A percentile compares a stretch with the other conserved stretches of the same genome.
phyloP scores from a whole-genome alignment of 805 yeast species.

The Saturnispora galanensis region DNA sequence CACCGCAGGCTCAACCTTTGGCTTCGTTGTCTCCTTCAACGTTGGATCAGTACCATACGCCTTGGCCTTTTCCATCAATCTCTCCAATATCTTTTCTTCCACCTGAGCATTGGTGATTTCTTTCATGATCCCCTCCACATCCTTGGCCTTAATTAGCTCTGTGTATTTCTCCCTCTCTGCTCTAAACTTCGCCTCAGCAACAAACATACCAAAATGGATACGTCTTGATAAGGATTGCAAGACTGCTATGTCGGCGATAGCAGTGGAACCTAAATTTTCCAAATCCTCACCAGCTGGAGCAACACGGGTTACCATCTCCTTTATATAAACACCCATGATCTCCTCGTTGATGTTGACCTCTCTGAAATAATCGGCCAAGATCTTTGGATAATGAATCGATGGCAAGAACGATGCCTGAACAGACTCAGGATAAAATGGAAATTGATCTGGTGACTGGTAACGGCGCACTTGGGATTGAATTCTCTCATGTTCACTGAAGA shows the following conservation, averaged over 20 bases:
- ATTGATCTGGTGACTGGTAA: constrained; percentile 90
- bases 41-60: constrained; percentile 87
- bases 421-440: constrained; percentile 72
- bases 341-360: constrained; percentile 68
- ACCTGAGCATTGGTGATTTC: constrained; percentile 84
- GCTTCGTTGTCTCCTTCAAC: constrained; percentile 54
- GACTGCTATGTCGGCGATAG: constrained; percentile 75
- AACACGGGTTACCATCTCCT: constrained; percentile 65
- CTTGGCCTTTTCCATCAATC: constrained; percentile 72
- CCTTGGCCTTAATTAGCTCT: constrained; percentile 52
- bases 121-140: constrained; percentile 61
- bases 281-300: constrained; percentile 64
- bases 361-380: constrained; percentile 64
- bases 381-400: constrained; percentile 63
- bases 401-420: constrained; percentile 68
- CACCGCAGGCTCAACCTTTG: constrained; percentile 72
- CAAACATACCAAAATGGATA: constrained; percentile 95
- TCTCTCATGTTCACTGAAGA: constrained; percentile 63
- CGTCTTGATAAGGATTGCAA: constrained; percentile 84
- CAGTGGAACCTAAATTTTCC: constrained; percentile 83
- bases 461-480: constrained; percentile 75
- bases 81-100: constrained; percentile 69
- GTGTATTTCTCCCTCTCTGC: constrained; percentile 55
- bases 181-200: constrained; percentile 88
- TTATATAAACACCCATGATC: constrained; percentile 59